Evolutionary conservation across 2,329 filamentous ascomycete species (phyloP).

Genomic region (Penicillium sp.): DNA sequence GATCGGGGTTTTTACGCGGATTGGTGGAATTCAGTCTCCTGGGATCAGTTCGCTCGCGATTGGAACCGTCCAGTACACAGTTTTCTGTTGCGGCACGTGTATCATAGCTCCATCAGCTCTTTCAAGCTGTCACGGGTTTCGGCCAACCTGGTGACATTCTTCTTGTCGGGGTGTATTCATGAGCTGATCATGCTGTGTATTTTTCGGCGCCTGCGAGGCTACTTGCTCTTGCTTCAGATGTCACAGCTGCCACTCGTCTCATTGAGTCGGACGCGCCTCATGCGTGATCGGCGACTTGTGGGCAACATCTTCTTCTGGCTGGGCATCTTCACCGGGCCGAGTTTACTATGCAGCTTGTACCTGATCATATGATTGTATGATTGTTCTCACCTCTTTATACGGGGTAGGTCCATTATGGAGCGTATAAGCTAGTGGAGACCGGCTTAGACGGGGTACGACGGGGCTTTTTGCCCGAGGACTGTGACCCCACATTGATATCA

Average conservation of each 20-base stretch:
- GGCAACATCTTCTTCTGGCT: conserved; percentile 76
- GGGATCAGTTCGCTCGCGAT: conserved; percentile 68
- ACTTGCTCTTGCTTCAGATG: conserved; percentile 58
- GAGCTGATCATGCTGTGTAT: conserved; percentile 77
- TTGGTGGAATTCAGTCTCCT: conserved; percentile 51
- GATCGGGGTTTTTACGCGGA: conserved; percentile 61
- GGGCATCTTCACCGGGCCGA: conserved; percentile 71
- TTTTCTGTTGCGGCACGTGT: conserved; percentile 73
- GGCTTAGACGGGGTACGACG: no score
- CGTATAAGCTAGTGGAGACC: no score
- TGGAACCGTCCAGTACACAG: conserved; percentile 80
- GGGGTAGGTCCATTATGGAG: not conserved
- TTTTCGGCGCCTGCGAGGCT: conserved; percentile 48
- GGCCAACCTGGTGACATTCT: conserved; percentile 71
- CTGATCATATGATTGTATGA: conserved; percentile 13
- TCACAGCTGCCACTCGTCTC: conserved; percentile 66
- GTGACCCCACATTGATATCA: not conserved
- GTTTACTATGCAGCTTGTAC: conserved; percentile 54
- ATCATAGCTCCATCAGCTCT: conserved; percentile 70
- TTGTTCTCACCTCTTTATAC: not conserved
- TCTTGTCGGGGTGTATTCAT: conserved; percentile 66
- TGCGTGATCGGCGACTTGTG: conserved; percentile 58
- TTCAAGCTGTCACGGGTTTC: conserved; percentile 65
- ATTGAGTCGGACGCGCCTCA: conserved; percentile 60
- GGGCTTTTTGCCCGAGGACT: not conserved